These are phyloP conservation scores for Aureobasidium sp. DNA, from an alignment of 2,329 filamentous ascomycete genomes.

Conservation along the genomic window DNA sequence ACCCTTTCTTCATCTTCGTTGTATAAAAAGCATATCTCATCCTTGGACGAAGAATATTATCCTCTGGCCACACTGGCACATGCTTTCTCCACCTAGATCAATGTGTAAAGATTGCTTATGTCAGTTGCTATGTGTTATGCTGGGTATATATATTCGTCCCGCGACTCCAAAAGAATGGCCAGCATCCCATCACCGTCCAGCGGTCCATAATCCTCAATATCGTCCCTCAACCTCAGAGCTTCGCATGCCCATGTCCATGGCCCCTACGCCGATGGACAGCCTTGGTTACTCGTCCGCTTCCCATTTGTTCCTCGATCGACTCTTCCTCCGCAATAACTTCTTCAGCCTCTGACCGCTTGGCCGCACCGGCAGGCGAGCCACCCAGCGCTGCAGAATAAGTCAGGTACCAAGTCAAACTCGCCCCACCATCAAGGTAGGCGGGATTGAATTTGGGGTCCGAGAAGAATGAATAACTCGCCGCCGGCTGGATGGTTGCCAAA, in stretches of 20 bases:
- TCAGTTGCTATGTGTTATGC: neutral
- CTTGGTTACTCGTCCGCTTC: neutral
- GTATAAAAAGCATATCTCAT: neutral
- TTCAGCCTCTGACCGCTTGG: neutral
- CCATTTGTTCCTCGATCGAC: neutral
- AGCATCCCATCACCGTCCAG: neutral
- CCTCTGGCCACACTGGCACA: neutral
- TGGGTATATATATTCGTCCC: neutral
- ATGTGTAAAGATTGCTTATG: neutral
- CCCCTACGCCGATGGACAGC: neutral
- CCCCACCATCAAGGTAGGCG: slow-evolving; percentile 71
- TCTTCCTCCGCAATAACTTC: neutral
- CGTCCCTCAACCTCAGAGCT: neutral
- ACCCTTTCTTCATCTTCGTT: neutral
- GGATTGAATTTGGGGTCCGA: slow-evolving; percentile 57
- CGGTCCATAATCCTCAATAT: neutral
- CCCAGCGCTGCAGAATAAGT: slow-evolving; percentile 65
- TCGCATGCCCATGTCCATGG: neutral
- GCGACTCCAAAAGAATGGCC: neutral
- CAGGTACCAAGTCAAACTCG: slow-evolving; percentile 78
- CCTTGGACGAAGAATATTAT: neutral
- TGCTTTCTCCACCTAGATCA: neutral
- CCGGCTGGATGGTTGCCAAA: slow-evolving; percentile 67
- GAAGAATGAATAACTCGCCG: slow-evolving; percentile 69
- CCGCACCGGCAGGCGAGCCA: slow-evolving; percentile 15